phyloP scores from a whole-genome alignment of 192 early-diverging fungal species.

The Mortierella claussenii region DNA sequence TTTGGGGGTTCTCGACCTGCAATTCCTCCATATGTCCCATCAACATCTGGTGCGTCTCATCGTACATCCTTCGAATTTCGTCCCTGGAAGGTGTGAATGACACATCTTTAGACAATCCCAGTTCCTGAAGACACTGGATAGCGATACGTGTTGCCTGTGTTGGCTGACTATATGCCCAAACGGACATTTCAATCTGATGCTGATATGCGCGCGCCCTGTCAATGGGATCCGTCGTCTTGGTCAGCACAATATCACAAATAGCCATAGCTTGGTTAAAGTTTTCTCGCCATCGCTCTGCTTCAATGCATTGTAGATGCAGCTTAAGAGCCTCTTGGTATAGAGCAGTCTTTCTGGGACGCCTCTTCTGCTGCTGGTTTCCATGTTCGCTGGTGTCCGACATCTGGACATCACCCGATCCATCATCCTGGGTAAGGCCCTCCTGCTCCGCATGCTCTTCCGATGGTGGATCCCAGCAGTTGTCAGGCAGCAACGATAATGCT shows the following conservation, averaged over 20 bases:
- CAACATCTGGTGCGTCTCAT: slow-evolving; percentile 24
- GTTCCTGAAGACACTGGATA: slow-evolving; percentile 40
- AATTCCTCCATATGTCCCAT: slow-evolving; percentile 21
- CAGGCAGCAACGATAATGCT: slow-evolving; percentile 21
- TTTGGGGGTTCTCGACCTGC: slow-evolving; percentile 11
- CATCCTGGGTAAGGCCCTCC: too few species aligned
- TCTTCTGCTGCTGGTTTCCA: neutral
- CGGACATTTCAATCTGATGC: slow-evolving; percentile 44
- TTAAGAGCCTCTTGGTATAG: slow-evolving; percentile 39
- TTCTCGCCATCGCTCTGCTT: slow-evolving; percentile 40
- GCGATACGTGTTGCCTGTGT: slow-evolving; percentile 23
- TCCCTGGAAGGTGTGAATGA: slow-evolving; percentile 24
- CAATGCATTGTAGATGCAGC: slow-evolving; percentile 35
- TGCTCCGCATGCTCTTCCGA: too few species aligned
- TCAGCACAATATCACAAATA: slow-evolving; percentile 18
- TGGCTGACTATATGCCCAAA: slow-evolving; percentile 35
- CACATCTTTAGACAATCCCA: slow-evolving; percentile 30
- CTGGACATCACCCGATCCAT: slow-evolving; percentile 1
- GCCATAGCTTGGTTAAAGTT: slow-evolving; percentile 28
- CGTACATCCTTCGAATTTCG: slow-evolving; percentile 29
- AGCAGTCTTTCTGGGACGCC: neutral
- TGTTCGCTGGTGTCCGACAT: neutral
- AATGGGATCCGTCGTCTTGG: slow-evolving; percentile 27
- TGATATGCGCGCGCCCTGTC: slow-evolving; percentile 28
- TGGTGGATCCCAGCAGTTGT: slow-evolving; percentile 26